Evolutionary conservation across 78 protist species (phyloP), one percentile per base, ranked within the genome.

Genomic region (Corallochytrium limacisporum): DNA sequence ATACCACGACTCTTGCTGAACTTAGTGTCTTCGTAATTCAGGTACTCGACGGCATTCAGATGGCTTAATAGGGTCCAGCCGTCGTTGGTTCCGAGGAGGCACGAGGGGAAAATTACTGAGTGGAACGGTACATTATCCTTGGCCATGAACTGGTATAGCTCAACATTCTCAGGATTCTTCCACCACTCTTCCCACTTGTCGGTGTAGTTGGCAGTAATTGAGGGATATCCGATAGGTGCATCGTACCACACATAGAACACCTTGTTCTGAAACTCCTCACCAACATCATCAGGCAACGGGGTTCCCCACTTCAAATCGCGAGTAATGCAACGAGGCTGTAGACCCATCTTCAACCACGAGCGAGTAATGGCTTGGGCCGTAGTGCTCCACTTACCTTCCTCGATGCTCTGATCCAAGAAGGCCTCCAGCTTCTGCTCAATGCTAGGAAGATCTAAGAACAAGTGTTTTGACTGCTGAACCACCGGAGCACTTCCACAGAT

Each of bases 211-310:
- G 80, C 83, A 0, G 94, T 85, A 60, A 89, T 89, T 18, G 89
- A 82, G 50, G 83, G 38, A 66, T 88, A 88, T 7, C 92, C 92
- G 44, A 87, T 87, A 33, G 93, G 93, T 18, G 93, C 93, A 54
- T 88, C 93, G 44, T 86, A 89, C 94, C 94, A 89, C 32, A 89
- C 94, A 57, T 89, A 89, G 59, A 89, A 79, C 63, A 89, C 88
- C 67, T 65, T 38, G n/a, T 42, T 13, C 42, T 49, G 20, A 22
- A 4, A 29, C 32, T 57, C 63, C 22, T 46, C 66, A 10, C 18
- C 47, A 4, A 62, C n/a, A n/a, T n/a, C n/a, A n/a, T n/a, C 33
- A 22, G 92, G 92, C 6, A 87, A 89, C 15, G 85, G 88, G 24
- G 87, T 83, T 29, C 92, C 92, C 92, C 94, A 88, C 66, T 74